Evolutionary conservation across 1,139 yeast species (phyloP), one percentile per base, ranked within the genome.

Genomic region (Geotrichum aggregatum): DNA sequence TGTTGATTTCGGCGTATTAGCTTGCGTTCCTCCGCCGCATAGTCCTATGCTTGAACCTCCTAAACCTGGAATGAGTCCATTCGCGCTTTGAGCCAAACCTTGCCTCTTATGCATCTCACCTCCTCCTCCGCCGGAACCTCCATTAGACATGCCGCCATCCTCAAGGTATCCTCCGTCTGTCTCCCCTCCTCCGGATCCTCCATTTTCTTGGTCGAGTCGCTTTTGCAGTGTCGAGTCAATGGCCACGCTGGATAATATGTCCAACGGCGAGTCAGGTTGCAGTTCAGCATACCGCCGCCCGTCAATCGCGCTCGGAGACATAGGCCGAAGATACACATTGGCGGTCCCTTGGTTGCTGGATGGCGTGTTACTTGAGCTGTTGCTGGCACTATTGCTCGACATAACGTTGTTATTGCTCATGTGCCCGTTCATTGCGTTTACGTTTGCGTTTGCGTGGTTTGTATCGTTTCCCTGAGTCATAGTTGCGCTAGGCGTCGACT

Each of bases 171-270:
- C 28, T 5, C 5, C 28, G 8, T 24, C 28, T 5, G n/a, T n/a
- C n/a, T n/a, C n/a, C n/a, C n/a, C n/a, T 13, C 34, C 34, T 13
- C 45, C 14, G 7, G 14, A 18, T n/a, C 10, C 30, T 8, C 30
- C 19, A n/a, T 14, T 21, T 14, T 48, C 44, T 13, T 24, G 13
- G 16, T 48, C 46, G 1, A 44, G 30, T n/a, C 52, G 55, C 24
- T 52, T 52, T 22, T 47, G 47, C n/a, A 45, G 56, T 31, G 54
- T 53, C 11, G 54, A 46, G 45, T 52, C 61, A 26, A 59, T 50
- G 3, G 66, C 66, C 10, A 63, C 65, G 18, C 58, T 54, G 1
- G 65, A 60, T 7, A 68, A 40, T 19, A 68, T 60, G 35, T 69
- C 72, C 18, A 69, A 47, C 3, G 67, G 62, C 14, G 65, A 61